These are phyloP conservation scores for Aspergillus intermedius DNA, from an alignment of 2,329 filamentous ascomycete species.

Conservation along the genomic window DNA sequence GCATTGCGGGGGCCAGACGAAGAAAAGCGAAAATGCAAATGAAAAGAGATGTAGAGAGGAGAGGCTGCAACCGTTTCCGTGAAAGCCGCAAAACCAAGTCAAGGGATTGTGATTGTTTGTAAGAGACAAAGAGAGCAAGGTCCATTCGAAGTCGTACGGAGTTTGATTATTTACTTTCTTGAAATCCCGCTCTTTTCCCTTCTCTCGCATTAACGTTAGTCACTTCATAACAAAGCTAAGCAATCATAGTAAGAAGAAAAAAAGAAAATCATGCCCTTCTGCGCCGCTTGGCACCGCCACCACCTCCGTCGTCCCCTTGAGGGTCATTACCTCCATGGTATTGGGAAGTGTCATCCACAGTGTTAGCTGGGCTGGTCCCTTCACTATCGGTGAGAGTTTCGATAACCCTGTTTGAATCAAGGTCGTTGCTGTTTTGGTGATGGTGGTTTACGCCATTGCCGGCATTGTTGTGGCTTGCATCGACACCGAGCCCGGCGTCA, in stretches of 20 bases:
- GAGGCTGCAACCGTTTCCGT: too few relatives aligned
- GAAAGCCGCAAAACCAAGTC: too few relatives aligned
- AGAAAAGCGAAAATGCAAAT: too few relatives aligned
- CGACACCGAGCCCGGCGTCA: slow-evolving; percentile 4
- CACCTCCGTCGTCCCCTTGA: slow-evolving; percentile 15
- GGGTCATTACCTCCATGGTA: slow-evolving; percentile 11
- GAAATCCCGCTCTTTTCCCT: too few relatives aligned
- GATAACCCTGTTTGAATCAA: slow-evolving; percentile 30
- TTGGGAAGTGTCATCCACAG: slow-evolving; percentile 24
- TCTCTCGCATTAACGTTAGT: too few relatives aligned
- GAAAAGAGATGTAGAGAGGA: too few relatives aligned
- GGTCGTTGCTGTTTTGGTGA: slow-evolving; percentile 9
- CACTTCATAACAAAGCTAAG: not conserved
- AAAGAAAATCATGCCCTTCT: slow-evolving; percentile 21
- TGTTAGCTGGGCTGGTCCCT: slow-evolving; percentile 34
- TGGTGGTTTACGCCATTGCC: slow-evolving; percentile 6
- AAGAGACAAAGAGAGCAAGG: too few relatives aligned
- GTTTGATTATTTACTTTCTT: too few relatives aligned
- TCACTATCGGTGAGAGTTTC: slow-evolving; percentile 42
- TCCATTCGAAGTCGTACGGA: too few relatives aligned
- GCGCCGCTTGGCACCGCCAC: slow-evolving; percentile 26
- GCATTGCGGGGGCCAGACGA: too few relatives aligned
- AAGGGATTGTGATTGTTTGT: too few relatives aligned
- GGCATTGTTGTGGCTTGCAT: slow-evolving; percentile 3
- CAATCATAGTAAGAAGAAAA: not conserved